A percentile compares a stretch with the other conserved stretches of the same genome.
Conservation (phyloP, 345 rosid species). For the Brassica rapa region DNA sequence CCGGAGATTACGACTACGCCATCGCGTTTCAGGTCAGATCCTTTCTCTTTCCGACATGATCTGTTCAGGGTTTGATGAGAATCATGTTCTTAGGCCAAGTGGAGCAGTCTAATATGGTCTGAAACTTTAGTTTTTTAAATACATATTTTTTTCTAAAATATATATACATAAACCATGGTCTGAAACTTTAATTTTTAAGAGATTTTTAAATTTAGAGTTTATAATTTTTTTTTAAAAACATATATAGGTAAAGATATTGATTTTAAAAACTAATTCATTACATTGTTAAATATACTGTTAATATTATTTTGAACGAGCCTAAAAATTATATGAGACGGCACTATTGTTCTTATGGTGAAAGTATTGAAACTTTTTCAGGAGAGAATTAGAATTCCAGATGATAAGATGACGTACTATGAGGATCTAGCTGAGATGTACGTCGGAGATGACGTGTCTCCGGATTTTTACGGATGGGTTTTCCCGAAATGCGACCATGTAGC, state of each 20-base stretch:
- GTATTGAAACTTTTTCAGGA: slow-evolving; percentile 51
- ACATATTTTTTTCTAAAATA: background rate
- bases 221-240: too few species aligned
- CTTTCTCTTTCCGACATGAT: background rate
- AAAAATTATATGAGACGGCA: background rate
- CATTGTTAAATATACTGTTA: background rate
- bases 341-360: background rate
- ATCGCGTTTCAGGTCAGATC: slow-evolving; percentile 87
- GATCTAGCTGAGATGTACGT: slow-evolving; percentile 94
- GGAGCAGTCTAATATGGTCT: background rate
- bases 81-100: background rate
- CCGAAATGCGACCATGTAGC: slow-evolving; percentile 97
- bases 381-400: slow-evolving; percentile 78
- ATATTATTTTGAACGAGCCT: background rate
- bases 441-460: slow-evolving; percentile 93
- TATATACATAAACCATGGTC: background rate
- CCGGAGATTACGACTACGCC: slow-evolving; percentile 94
- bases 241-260: too few species aligned
- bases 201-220: too few species aligned
- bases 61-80: background rate
- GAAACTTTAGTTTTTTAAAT: too few species aligned
- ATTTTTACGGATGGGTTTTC: slow-evolving; percentile 96
- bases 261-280: background rate
- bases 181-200: background rate
- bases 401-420: slow-evolving; percentile 86